phyloP scores from a whole-genome alignment of 2,329 filamentous ascomycete species.

The Zymoseptoria tritici region DNA sequence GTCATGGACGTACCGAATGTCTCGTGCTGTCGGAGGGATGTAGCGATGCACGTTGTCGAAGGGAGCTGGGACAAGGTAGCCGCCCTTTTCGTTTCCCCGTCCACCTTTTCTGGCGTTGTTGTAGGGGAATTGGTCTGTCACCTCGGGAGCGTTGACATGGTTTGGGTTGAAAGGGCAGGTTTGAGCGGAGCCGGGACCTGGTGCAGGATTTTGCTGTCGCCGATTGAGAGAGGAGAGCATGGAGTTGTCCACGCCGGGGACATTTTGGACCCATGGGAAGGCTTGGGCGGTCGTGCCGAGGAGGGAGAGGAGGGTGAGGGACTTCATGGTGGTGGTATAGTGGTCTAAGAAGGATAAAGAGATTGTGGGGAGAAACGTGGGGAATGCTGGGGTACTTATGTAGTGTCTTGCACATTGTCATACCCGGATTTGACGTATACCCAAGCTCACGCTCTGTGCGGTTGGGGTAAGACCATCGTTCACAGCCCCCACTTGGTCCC shows the following conservation, averaged over 20 bases:
- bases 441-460: no score
- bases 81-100: conserved; percentile 36
- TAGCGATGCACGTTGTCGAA: conserved; percentile 36
- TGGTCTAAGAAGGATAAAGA: no score
- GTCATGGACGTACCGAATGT: conserved; percentile 27
- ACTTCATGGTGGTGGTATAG: conserved; percentile 23
- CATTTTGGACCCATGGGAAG: conserved; percentile 34
- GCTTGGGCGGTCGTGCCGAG: conserved; percentile 25
- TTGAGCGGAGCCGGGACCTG: conserved; percentile 21
- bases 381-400: background rate
- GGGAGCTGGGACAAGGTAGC: conserved; percentile 38
- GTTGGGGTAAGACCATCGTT: background rate
- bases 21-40: conserved; percentile 29
- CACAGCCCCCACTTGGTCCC: background rate
- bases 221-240: conserved; percentile 19
- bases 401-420: background rate
- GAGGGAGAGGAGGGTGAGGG: conserved; percentile 18
- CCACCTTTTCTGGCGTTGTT: conserved; percentile 37
- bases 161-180: conserved; percentile 35
- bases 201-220: conserved; percentile 28
- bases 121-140: conserved; percentile 35
- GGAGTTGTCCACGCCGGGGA: conserved; percentile 31
- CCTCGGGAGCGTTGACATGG: conserved; percentile 31
- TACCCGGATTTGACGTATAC: no score
- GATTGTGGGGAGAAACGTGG: no score